A percentile compares a stretch with the other conserved stretches of the same genome.
phyloP scores from a whole-genome alignment of 2,329 filamentous ascomycete species.

The Metarhizium album region DNA sequence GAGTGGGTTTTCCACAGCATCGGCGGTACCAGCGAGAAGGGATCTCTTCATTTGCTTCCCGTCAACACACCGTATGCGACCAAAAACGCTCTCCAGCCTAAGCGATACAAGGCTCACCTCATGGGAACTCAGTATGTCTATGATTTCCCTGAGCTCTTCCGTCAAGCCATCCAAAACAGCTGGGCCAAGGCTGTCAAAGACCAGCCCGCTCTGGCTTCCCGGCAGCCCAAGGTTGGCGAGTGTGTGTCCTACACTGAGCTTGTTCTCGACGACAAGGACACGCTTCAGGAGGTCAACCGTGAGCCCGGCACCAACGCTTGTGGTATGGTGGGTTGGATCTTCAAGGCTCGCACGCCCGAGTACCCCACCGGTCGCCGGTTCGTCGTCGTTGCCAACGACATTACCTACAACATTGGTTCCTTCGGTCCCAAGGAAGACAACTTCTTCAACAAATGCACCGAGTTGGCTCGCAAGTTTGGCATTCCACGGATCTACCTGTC shows the following conservation, averaged over 20 bases:
- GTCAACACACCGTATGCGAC: conserved; percentile 90
- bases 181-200: conserved; percentile 70
- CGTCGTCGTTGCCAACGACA: conserved; percentile 96
- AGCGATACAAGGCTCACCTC: conserved; percentile 97
- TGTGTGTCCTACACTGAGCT: conserved; percentile 93
- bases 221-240: conserved; percentile 75
- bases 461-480: conserved; percentile 84
- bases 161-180: conserved; percentile 92
- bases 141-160: conserved; percentile 98
- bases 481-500: conserved; percentile 97
- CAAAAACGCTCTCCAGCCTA: conserved; percentile 97
- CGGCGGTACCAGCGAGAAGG: conserved; percentile 87
- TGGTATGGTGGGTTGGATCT: conserved; percentile 97
- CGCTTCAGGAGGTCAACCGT: conserved; percentile 82
- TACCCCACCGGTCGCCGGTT: conserved; percentile 89
- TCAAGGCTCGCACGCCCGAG: conserved; percentile 89
- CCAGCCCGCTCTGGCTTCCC: conserved; percentile 62
- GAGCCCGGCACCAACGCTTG: conserved; percentile 92
- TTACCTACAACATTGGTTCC: conserved; percentile 97
- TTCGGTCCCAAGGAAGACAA: conserved; percentile 95
- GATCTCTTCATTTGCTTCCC: conserved; percentile 84
- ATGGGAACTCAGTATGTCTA: conserved; percentile 99
- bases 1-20: conserved; percentile 99
- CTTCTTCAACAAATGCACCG: conserved; percentile 99
- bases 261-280: conserved; percentile 88